Percentiles rank a stretch among this genome's conserved stretches.
Conservation (phyloP, 2,329 filamentous ascomycete species). For the Pseudogymnoascus sp. region DNA sequence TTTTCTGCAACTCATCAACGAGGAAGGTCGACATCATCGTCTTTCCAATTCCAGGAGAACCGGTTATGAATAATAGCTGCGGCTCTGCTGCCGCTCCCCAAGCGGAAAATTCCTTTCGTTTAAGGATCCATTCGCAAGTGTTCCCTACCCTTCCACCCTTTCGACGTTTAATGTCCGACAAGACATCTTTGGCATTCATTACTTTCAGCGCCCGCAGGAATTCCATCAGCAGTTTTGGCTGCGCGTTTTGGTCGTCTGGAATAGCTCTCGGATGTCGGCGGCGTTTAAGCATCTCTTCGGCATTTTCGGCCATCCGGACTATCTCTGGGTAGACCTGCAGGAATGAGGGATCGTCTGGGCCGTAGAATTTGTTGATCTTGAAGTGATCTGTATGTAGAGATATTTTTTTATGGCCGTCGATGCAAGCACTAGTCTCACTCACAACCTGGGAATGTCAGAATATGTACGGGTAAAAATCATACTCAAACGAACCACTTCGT, state of each 20-base stretch:
- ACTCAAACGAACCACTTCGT: background rate
- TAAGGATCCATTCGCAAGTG: background rate
- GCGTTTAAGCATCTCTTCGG: background rate
- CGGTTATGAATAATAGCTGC: background rate
- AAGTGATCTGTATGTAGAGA: background rate
- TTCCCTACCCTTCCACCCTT: background rate
- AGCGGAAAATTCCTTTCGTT: background rate
- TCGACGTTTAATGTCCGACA: background rate
- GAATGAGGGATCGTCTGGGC: background rate
- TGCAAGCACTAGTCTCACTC: background rate
- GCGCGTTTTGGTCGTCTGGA: background rate
- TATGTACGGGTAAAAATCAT: background rate
- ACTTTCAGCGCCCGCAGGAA: background rate
- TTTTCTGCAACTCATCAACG: background rate
- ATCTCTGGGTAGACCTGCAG: background rate
- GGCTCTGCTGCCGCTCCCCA: background rate
- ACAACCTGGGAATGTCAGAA: background rate
- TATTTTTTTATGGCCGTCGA: background rate
- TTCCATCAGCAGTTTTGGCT: background rate
- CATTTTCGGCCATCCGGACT: background rate
- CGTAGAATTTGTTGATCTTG: background rate
- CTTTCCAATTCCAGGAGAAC: slow-evolving; percentile 10
- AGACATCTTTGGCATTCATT: background rate
- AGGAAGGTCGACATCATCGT: slow-evolving; percentile 8
- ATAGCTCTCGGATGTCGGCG: background rate